phyloP scores from a whole-genome alignment of 2,329 filamentous ascomycete species.

The Zalaria obscura region DNA sequence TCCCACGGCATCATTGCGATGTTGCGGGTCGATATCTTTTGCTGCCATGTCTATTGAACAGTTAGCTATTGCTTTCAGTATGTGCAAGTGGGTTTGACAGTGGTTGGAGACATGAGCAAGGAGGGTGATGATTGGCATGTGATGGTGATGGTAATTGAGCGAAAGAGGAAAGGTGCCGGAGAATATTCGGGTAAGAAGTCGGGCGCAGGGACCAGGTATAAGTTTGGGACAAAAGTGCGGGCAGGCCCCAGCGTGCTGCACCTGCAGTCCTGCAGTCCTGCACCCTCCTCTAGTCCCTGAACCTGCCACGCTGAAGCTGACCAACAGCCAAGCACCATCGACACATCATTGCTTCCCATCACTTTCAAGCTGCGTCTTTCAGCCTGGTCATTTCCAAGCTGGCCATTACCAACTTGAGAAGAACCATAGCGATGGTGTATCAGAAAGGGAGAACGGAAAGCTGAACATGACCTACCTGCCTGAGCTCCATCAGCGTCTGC shows the following conservation, averaged over 20 bases:
- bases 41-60: constrained; percentile 68
- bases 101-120: background rate
- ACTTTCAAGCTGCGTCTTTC: too few species aligned
- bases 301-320: too few species aligned
- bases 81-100: too few species aligned
- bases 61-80: background rate
- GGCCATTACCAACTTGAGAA: too few species aligned
- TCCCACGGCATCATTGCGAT: constrained; percentile 94
- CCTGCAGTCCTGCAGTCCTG: constrained; percentile 5
- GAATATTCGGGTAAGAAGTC: background rate
- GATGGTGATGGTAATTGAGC: background rate
- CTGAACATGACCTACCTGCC: constrained; percentile 47
- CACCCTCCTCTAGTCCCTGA: constrained; percentile 1
- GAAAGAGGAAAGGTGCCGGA: constrained; percentile 1
- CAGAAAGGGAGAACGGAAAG: constrained; percentile 2
- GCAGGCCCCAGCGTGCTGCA: background rate
- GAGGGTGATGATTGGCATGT: constrained; percentile 2
- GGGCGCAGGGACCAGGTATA: constrained; percentile 3
- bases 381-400: too few species aligned
- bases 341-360: too few species aligned
- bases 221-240: constrained; percentile 1
- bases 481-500: constrained; percentile 72
- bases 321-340: too few species aligned
- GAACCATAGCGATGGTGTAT: background rate
- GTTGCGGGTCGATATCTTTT: constrained; percentile 70